Evolutionary conservation across 768 basidiomycete genomes (phyloP).

Genomic region (Amanita brunnescens): DNA sequence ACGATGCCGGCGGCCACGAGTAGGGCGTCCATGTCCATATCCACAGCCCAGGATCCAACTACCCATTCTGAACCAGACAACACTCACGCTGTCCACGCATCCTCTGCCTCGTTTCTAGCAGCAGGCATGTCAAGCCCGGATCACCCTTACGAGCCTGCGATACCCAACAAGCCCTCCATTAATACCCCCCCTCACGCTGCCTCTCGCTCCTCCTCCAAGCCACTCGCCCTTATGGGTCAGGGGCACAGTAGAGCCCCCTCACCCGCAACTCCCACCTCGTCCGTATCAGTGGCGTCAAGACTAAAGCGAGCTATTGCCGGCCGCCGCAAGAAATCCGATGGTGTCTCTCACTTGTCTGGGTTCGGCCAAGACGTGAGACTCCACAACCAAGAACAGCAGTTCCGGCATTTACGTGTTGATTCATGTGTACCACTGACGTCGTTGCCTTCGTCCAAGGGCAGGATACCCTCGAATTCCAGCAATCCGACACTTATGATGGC

Average conservation of each 20-base stretch:
- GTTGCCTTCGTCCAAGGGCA: background rate
- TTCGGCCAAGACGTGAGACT: background rate
- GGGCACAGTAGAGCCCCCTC: constrained; percentile 18
- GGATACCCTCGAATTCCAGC: background rate
- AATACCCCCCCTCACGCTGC: constrained; percentile 5
- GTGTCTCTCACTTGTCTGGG: constrained; percentile 16
- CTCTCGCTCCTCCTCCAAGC: constrained; percentile 19
- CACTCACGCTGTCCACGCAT: constrained; percentile 5
- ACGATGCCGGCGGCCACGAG: background rate
- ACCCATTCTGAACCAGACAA: background rate
- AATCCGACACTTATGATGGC: constrained; percentile 12
- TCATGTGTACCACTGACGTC: constrained; percentile 4
- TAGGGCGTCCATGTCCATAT: background rate
- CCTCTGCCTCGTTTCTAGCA: background rate
- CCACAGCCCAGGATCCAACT: background rate
- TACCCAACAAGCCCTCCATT: constrained; percentile 1
- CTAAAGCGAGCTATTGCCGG: constrained; percentile 52
- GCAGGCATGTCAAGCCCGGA: too few relatives aligned
- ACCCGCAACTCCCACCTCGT: constrained; percentile 17
- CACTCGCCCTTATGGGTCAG: constrained; percentile 20
- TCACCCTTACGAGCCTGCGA: background rate
- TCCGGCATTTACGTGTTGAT: constrained; percentile 4
- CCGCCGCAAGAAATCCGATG: constrained; percentile 51
- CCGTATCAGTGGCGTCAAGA: constrained; percentile 21
- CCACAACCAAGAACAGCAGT: background rate